phyloP scores from a whole-genome alignment of 202 grass and related monocot species.

The Hordeum pubiflorum region DNA sequence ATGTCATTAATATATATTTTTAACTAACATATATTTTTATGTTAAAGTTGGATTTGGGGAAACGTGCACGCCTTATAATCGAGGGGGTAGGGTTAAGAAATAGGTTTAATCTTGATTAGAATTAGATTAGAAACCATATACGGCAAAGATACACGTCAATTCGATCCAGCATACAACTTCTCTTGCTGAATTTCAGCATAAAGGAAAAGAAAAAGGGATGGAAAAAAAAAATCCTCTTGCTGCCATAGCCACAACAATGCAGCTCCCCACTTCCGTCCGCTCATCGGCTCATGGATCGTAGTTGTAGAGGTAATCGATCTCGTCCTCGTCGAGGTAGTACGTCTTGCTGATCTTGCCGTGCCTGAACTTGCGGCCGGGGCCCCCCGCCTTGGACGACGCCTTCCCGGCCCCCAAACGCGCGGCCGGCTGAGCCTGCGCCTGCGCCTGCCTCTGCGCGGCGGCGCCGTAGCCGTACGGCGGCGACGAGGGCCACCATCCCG shows the following conservation, averaged over 20 bases:
- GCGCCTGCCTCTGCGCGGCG: background rate
- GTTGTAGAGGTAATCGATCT: background rate
- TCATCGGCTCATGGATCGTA: background rate
- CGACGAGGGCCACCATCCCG: background rate
- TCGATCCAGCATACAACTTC: background rate
- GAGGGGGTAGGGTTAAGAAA: too few relatives aligned
- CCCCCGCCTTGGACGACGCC: background rate
- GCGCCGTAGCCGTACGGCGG: background rate
- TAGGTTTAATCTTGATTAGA: background rate
- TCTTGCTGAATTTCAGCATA: background rate
- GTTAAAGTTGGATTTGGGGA: too few relatives aligned
- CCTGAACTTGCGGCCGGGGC: background rate
- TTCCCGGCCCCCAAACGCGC: background rate
- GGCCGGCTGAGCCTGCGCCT: background rate
- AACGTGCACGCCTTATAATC: too few relatives aligned
- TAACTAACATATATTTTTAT: too few relatives aligned
- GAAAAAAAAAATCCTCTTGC: background rate
- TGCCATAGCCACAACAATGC: background rate
- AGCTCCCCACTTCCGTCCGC: background rate
- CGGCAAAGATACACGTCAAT: background rate
- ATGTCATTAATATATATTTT: too few relatives aligned
- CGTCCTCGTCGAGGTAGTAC: background rate
- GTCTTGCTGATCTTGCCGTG: background rate
- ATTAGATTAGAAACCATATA: too few relatives aligned
- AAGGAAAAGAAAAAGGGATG: background rate